A percentile compares a stretch with the other conserved stretches of the same genome.
Conservation (phyloP, 306 rosid genomes). For the Glycine soja region DNA sequence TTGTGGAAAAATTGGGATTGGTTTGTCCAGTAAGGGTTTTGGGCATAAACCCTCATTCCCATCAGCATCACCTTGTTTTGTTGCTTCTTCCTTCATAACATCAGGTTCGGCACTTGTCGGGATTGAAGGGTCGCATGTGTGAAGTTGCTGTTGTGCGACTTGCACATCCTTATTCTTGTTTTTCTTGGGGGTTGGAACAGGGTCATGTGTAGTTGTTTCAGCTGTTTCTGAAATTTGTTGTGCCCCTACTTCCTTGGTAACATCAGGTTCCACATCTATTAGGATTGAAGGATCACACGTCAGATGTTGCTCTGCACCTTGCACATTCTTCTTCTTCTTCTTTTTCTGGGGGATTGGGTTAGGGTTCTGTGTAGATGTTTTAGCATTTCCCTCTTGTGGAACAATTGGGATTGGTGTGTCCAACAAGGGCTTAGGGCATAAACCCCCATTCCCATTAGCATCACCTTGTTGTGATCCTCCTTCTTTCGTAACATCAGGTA, state of each 20-base stretch:
- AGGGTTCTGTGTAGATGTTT: background rate
- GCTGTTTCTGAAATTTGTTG: no score
- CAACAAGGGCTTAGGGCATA: background rate
- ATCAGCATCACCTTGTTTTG: background rate
- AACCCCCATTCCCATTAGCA: background rate
- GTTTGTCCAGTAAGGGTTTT: background rate
- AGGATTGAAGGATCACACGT: background rate
- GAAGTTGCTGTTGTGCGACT: background rate
- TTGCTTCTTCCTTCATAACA: background rate
- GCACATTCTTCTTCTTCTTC: background rate
- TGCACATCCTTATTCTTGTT: background rate
- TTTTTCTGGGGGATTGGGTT: background rate
- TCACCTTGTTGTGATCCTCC: background rate
- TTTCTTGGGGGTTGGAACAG: background rate
- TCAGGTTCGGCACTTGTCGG: background rate
- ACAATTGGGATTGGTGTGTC: background rate
- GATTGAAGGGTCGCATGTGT: background rate
- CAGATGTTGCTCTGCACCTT: background rate
- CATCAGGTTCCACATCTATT: no score
- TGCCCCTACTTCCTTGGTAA: no score
- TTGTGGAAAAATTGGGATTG: no score
- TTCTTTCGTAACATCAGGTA: background rate
- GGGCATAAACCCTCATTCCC: background rate
- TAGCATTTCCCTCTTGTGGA: background rate
- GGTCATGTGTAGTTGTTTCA: background rate